Evolutionary conservation across 192 early-diverging fungal species (phyloP), one percentile per base, ranked within the genome.

Genomic region (Umbelopsis sp.): DNA sequence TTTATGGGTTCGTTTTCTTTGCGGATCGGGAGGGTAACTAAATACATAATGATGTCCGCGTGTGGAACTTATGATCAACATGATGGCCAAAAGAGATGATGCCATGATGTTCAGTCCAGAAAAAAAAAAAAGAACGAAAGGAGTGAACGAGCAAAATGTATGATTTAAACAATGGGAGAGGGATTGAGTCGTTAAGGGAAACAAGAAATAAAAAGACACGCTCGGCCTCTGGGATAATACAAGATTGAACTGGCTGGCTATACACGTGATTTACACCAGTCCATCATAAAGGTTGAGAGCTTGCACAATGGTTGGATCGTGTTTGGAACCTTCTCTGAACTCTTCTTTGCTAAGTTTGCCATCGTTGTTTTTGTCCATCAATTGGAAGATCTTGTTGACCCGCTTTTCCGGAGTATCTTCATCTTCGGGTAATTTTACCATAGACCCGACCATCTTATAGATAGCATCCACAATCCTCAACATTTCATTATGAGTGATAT

Each of bases 371-470:
- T 77, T 85, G 78, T 96, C 95, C 95, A 98, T 95, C 49, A 93
- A 70, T 23, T 85, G 76, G 81, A 96, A 95, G 51, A 98, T 91
- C 83, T 98, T 98, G 45, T 91, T 84, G 11, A 96, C 96, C 16
- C 95, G 86, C 76, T 94, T 93, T 69, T 94, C 89, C 4, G 95
- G 92, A 22, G 94, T 96, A 71, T 93, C 92, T 74, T 98, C 96
- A 79, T 98, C 96, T 45, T 86, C 81, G 44, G 94, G 93, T 68
- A 96, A 80, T 72, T 94, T 92, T 46, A 94, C 90, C 91, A 93
- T 95, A 74, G 86, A 91, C 7, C 94, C 94, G 0, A 98, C 93
- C 92, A 95, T 95, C 67, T 91, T 91, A 80, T 96, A 98, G 65
- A 98, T 95, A 11, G 96, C 93, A 67, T 95, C 92, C n/a, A 96